Percentiles rank a stretch among this genome's conserved stretches.
Evolutionary conservation across 1,284 basidiomycete genomes (phyloP).

Genomic region (Coniferiporia weirii): DNA sequence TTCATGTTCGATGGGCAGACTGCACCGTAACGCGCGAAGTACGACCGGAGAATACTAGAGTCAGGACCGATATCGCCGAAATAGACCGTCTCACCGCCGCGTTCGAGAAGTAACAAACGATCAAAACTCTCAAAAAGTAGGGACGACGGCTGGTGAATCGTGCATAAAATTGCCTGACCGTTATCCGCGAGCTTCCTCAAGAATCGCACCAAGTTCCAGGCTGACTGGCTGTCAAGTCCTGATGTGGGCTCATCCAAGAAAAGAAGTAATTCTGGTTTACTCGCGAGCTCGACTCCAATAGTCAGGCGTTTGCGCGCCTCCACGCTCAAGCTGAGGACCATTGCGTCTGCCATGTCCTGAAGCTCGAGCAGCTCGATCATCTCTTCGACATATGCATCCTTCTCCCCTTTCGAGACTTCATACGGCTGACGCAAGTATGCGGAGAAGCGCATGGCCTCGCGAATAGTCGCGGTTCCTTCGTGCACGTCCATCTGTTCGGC

Average conservation of each 20-base stretch:
- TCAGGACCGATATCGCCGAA: slow-evolving; percentile 76
- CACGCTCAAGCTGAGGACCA: slow-evolving; percentile 59
- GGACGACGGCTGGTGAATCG: slow-evolving; percentile 71
- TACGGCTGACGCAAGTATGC: slow-evolving; percentile 86
- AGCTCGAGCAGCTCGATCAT: slow-evolving; percentile 67
- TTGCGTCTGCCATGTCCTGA: slow-evolving; percentile 57
- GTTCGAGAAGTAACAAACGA: slow-evolving; percentile 58
- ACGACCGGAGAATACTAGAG: slow-evolving; percentile 54
- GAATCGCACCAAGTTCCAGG: slow-evolving; percentile 82
- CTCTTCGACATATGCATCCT: slow-evolving; percentile 77
- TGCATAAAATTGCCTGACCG: slow-evolving; percentile 64
- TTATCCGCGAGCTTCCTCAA: slow-evolving; percentile 79
- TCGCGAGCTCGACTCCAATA: slow-evolving; percentile 85
- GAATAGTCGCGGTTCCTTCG: slow-evolving; percentile 80
- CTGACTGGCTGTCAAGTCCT: slow-evolving; percentile 78
- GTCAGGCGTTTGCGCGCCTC: slow-evolving; percentile 85
- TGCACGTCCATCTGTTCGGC: slow-evolving; percentile 89
- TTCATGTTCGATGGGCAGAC: slow-evolving; percentile 56
- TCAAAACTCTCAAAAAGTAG: slow-evolving; percentile 67
- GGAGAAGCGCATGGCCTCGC: slow-evolving; percentile 83
- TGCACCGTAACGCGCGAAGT: slow-evolving; percentile 67
- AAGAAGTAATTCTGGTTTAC: slow-evolving; percentile 76
- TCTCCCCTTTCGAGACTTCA: slow-evolving; percentile 68
- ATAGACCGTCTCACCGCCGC: slow-evolving; percentile 70
- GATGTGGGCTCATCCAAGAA: slow-evolving; percentile 42